These are phyloP conservation scores for Gliomastix tumulicola DNA, from an alignment of 2,329 filamentous ascomycete species.

Conservation along the genomic window DNA sequence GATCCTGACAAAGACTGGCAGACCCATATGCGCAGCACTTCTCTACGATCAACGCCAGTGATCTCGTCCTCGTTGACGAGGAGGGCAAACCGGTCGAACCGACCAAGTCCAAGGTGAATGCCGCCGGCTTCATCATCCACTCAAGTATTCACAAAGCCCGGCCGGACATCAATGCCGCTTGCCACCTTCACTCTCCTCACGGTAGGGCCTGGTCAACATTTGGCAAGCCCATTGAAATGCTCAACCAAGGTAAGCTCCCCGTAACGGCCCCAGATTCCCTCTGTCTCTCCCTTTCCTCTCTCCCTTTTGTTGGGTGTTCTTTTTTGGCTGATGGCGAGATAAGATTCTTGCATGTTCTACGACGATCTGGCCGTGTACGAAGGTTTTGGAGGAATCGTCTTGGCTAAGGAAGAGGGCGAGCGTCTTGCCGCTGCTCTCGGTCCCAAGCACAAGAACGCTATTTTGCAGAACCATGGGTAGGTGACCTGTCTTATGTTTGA, in stretches of 20 bases:
- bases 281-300: neutral
- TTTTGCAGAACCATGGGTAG: constrained; percentile 53
- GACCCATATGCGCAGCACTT: constrained; percentile 49
- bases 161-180: constrained; percentile 52
- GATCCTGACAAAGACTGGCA: no score
- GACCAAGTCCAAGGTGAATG: constrained; percentile 53
- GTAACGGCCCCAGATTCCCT: constrained; percentile 57
- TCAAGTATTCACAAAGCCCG: constrained; percentile 51
- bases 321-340: no score
- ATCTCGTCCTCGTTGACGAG: constrained; percentile 56
- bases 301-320: no score
- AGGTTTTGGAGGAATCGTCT: constrained; percentile 24
- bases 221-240: constrained; percentile 49
- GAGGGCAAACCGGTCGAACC: constrained; percentile 47
- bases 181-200: constrained; percentile 50
- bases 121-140: constrained; percentile 56
- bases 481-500: neutral
- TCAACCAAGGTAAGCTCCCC: constrained; percentile 46
- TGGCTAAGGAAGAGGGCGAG: constrained; percentile 52
- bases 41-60: constrained; percentile 49
- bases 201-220: constrained; percentile 58
- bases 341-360: constrained; percentile 24
- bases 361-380: neutral
- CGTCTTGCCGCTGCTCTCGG: constrained; percentile 52
- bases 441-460: constrained; percentile 38